phyloP scores from a whole-genome alignment of 179 eudicot genomes.

The Silene noctiflora region DNA sequence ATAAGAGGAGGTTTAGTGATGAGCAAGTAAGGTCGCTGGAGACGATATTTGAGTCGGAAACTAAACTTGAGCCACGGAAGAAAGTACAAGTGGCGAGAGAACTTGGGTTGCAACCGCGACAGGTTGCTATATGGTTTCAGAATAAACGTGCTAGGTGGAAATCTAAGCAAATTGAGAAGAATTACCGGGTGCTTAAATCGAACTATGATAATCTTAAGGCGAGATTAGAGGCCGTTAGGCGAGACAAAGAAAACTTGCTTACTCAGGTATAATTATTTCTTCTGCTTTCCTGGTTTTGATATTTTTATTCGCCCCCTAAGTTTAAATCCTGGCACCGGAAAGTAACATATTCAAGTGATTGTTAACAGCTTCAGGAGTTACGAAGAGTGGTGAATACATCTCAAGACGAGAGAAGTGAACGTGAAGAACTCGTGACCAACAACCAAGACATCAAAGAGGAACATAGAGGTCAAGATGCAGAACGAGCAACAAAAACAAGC shows the following conservation, averaged over 20 bases:
- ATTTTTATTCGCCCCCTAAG: no score
- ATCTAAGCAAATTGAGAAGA: slow-evolving; percentile 55
- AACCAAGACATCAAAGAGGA: slow-evolving; percentile 23
- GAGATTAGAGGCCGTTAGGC: slow-evolving; percentile 40
- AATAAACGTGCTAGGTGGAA: slow-evolving; percentile 68
- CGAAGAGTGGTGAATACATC: slow-evolving; percentile 28
- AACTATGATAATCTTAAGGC: slow-evolving; percentile 41
- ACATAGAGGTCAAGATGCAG: slow-evolving; percentile 20
- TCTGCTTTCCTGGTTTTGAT: background rate
- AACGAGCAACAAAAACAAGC: slow-evolving; percentile 21
- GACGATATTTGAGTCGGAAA: slow-evolving; percentile 50
- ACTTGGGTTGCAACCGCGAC: slow-evolving; percentile 64
- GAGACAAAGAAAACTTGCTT: slow-evolving; percentile 47
- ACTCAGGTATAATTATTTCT: slow-evolving; percentile 34
- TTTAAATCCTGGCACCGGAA: no score
- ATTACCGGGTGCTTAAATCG: slow-evolving; percentile 42
- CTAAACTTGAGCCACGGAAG: slow-evolving; percentile 57
- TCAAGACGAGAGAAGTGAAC: slow-evolving; percentile 20
- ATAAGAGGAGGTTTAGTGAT: slow-evolving; percentile 50
- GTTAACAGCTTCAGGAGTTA: slow-evolving; percentile 49
- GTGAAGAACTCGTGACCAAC: slow-evolving; percentile 24
- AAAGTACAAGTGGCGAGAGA: slow-evolving; percentile 55
- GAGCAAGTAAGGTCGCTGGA: slow-evolving; percentile 56
- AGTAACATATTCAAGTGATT: background rate
- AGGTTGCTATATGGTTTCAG: slow-evolving; percentile 73